Percentiles rank a stretch among this genome's conserved stretches.
Conservation (phyloP, 169 alveolate species). For the Fabrea salina region DNA sequence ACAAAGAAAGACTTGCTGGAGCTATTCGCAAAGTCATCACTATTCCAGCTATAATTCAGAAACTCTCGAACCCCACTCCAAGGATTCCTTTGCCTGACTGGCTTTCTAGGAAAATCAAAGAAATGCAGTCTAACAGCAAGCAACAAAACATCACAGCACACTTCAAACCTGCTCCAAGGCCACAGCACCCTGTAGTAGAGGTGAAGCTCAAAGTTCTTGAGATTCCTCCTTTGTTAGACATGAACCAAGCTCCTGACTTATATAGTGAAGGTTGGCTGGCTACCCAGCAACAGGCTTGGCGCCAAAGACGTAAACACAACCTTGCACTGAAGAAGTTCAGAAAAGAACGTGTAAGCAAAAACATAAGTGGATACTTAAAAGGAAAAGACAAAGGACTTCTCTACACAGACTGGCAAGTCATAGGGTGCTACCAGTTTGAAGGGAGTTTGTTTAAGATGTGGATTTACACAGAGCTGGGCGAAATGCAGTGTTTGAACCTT, state of each 20-base stretch:
- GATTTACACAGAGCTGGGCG: conserved; percentile 54
- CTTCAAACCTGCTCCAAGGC: conserved; percentile 16
- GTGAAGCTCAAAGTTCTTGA: conserved; percentile 40
- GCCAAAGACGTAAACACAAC: conserved; percentile 54
- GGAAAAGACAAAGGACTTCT: conserved; percentile 57
- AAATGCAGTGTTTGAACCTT: conserved; percentile 58
- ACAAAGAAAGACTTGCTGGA: conserved; percentile 92
- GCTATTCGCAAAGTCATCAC: conserved; percentile 91
- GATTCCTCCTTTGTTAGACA: conserved; percentile 35
- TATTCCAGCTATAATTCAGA: conserved; percentile 95
- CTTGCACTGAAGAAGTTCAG: conserved; percentile 42
- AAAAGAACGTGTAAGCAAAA: conserved; percentile 26
- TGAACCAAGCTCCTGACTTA: conserved; percentile 60
- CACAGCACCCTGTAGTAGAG: background rate
- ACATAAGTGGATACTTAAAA: conserved; percentile 44
- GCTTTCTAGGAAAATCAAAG: conserved; percentile 80
- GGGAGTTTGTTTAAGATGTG: conserved; percentile 77
- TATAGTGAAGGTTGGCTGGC: conserved; percentile 65
- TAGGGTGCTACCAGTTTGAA: conserved; percentile 63
- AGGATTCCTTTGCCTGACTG: conserved; percentile 93
- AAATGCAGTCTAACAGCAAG: conserved; percentile 55
- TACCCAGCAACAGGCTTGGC: conserved; percentile 67
- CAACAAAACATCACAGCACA: conserved; percentile 39
- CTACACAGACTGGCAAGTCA: conserved; percentile 65
- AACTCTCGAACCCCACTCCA: conserved; percentile 92